phyloP scores from a whole-genome alignment of 2,329 filamentous ascomycete genomes.

The Aspergillus ruber region DNA sequence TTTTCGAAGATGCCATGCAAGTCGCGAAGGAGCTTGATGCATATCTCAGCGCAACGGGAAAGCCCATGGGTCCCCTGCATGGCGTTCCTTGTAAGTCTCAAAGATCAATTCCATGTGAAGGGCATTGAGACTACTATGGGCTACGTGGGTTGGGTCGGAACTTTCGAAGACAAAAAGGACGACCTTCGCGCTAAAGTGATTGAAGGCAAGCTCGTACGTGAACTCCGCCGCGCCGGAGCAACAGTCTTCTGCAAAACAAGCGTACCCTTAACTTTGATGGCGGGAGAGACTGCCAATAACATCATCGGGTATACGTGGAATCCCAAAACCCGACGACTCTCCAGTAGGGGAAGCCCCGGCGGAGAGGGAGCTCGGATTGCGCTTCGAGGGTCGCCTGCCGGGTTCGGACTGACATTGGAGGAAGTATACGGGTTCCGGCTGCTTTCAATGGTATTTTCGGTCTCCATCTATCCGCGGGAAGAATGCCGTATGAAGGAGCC shows the following conservation, averaged over 20 bases:
- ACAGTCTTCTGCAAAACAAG: constrained; percentile 52
- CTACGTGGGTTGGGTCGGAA: constrained; percentile 57
- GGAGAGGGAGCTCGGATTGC: constrained; percentile 53
- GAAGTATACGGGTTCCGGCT: constrained; percentile 53
- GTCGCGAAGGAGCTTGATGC: constrained; percentile 45
- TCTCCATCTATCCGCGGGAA: constrained; percentile 48
- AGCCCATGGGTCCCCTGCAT: constrained; percentile 54
- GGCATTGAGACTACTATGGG: constrained; percentile 55
- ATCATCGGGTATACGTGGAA: constrained; percentile 55
- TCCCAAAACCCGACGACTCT: constrained; percentile 50
- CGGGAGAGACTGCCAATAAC: constrained; percentile 56
- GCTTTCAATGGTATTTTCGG: constrained; percentile 55
- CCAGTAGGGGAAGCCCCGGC: constrained; percentile 53
- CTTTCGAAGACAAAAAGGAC: constrained; percentile 23
- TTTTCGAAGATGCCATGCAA: constrained; percentile 48
- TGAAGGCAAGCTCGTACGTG: constrained; percentile 54
- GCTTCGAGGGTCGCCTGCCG: constrained; percentile 49
- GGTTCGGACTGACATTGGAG: constrained; percentile 56
- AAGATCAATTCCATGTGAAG: constrained; percentile 44
- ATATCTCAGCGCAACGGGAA: constrained; percentile 36
- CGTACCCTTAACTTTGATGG: constrained; percentile 51
- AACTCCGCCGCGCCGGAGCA: constrained; percentile 49
- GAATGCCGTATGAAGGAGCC: constrained; percentile 52
- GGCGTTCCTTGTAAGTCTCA: constrained; percentile 54
- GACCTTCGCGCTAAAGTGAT: constrained; percentile 42